Evolutionary conservation across 2,329 filamentous ascomycete species (phyloP).

Genomic region (Delphinella strobiligena): DNA sequence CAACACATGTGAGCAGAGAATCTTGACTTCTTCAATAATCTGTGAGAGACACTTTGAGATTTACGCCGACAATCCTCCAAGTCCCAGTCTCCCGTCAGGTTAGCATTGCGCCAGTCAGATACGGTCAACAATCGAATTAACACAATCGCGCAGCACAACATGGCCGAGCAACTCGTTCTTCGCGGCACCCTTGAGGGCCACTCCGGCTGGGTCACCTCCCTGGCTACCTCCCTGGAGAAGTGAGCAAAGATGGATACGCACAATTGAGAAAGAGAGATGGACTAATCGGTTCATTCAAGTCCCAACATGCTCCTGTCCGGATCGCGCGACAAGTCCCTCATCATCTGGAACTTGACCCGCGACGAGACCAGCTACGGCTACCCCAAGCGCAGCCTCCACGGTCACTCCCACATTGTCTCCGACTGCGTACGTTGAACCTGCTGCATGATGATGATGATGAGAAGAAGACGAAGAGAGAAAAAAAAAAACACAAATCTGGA

Average conservation of each 20-base stretch:
- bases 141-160: constrained; percentile 10
- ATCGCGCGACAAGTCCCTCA: constrained; percentile 95
- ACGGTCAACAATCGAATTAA: not conserved
- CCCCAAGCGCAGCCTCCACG: constrained; percentile 96
- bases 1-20: too few relatives aligned
- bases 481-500: constrained; percentile 1
- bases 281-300: constrained; percentile 38
- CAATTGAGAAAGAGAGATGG: constrained; percentile 10
- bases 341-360: constrained; percentile 99
- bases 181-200: constrained; percentile 56
- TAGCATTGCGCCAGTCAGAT: not conserved
- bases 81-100: not conserved
- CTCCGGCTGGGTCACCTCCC: constrained; percentile 98
- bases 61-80: not conserved
- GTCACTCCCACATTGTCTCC: constrained; percentile 99
- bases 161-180: constrained; percentile 31
- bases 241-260: constrained; percentile 36
- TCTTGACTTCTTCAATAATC: too few relatives aligned
- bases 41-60: not conserved
- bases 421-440: constrained; percentile 73
- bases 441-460: too few relatives aligned
- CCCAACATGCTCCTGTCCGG: constrained; percentile 99
- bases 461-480: too few relatives aligned
- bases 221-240: constrained; percentile 99
- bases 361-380: constrained; percentile 97